These are phyloP conservation scores for Plectosphaerella cucumerina DNA, from an alignment of 2,329 filamentous ascomycete genomes.

Conservation along the genomic window DNA sequence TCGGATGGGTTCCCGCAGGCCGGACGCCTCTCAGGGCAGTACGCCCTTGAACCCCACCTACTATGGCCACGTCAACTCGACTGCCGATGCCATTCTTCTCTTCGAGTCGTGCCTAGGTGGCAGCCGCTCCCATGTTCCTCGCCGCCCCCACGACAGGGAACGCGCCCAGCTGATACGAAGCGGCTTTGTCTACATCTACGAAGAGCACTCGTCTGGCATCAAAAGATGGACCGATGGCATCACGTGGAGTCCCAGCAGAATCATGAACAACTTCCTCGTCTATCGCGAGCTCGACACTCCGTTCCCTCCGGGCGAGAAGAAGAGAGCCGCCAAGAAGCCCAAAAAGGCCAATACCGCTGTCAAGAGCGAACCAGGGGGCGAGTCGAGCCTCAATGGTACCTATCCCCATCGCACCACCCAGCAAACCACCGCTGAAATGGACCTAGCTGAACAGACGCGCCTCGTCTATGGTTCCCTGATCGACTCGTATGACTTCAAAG, in stretches of 20 bases:
- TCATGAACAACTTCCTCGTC: conserved; percentile 79
- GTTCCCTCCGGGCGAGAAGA: conserved; percentile 80
- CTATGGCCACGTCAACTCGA: conserved; percentile 62
- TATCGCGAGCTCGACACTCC: conserved; percentile 78
- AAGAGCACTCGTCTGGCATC: conserved; percentile 85
- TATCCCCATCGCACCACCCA: too few relatives aligned
- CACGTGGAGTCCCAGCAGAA: conserved; percentile 85
- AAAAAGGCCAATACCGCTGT: conserved; percentile 31
- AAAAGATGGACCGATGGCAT: conserved; percentile 93
- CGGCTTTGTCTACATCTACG: conserved; percentile 86
- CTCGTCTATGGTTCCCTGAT: conserved; percentile 56
- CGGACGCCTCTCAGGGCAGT: too few relatives aligned
- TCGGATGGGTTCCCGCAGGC: conserved; percentile 10
- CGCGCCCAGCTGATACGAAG: conserved; percentile 72
- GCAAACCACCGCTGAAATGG: background rate
- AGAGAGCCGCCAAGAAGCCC: conserved; percentile 71
- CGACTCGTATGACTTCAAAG: conserved; percentile 87
- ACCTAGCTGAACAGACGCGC: conserved; percentile 6
- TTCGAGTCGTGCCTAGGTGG: conserved; percentile 77
- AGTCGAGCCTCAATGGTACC: background rate
- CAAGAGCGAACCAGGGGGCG: background rate
- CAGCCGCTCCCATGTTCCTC: conserved; percentile 68
- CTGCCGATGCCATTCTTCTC: conserved; percentile 71
- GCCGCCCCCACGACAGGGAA: conserved; percentile 83
- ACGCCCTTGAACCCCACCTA: conserved; percentile 57